phyloP scores from a whole-genome alignment of 805 yeast species.

The Nakazawaea populi region DNA sequence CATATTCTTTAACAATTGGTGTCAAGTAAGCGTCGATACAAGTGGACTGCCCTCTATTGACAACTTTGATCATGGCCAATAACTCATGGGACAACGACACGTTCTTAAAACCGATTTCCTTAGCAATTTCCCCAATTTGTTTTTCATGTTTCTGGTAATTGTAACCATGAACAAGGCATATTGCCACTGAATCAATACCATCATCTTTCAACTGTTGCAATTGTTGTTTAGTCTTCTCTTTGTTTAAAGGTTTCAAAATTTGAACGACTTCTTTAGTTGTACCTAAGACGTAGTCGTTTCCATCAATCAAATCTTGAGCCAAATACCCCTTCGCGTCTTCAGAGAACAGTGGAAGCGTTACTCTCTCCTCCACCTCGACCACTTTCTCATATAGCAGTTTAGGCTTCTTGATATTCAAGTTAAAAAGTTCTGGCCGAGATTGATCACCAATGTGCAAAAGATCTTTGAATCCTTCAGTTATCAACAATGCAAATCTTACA shows the following conservation, averaged over 20 bases:
- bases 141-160: slow-evolving; percentile 33
- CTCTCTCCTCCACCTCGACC: slow-evolving; percentile 51
- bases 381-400: slow-evolving; percentile 38
- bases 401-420: slow-evolving; percentile 40
- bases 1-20: slow-evolving; percentile 35
- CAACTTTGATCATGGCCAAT: slow-evolving; percentile 30
- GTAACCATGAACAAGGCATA: slow-evolving; percentile 30
- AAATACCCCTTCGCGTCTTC: slow-evolving; percentile 20
- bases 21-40: slow-evolving; percentile 37
- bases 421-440: slow-evolving; percentile 46
- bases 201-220: slow-evolving; percentile 18
- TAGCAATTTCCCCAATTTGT: slow-evolving; percentile 26
- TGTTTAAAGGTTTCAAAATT: slow-evolving; percentile 29
- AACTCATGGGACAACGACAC: slow-evolving; percentile 29
- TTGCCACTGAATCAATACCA: slow-evolving; percentile 26
- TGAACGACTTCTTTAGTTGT: slow-evolving; percentile 33
- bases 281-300: slow-evolving; percentile 25
- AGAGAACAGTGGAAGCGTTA: slow-evolving; percentile 36
- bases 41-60: slow-evolving; percentile 36
- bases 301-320: slow-evolving; percentile 18
- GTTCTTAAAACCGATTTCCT: slow-evolving; percentile 43
- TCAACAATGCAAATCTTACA: slow-evolving; percentile 38
- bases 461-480: slow-evolving; percentile 47
- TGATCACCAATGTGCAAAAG: slow-evolving; percentile 47
- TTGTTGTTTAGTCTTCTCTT: slow-evolving; percentile 16